Conservation (phyloP, 352 stramenopile genomes). For the Pythium biforme region DNA sequence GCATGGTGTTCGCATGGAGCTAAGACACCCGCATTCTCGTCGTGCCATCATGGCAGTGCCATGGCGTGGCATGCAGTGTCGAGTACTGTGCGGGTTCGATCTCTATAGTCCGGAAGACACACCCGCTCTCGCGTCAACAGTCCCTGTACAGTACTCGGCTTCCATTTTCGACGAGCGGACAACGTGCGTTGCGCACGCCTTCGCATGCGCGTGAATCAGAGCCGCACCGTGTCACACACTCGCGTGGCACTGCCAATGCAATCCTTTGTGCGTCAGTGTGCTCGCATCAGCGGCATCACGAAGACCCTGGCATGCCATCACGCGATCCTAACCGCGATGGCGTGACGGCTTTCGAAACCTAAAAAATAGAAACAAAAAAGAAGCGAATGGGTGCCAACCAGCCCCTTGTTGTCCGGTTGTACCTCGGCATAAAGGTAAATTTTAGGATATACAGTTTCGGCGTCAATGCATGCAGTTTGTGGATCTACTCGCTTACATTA, state of each 20-base stretch:
- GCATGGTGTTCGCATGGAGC: no score
- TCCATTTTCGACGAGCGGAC: conserved; percentile 6
- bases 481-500: background rate
- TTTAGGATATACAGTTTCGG: conserved; percentile 4
- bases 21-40: no score
- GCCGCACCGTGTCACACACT: background rate
- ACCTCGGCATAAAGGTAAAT: background rate
- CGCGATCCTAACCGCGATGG: background rate
- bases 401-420: background rate
- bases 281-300: background rate
- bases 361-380: conserved; percentile 2
- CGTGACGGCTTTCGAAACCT: background rate
- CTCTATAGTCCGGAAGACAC: background rate
- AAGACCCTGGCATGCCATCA: background rate
- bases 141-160: background rate
- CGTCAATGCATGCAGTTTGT: background rate
- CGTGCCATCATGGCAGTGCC: no score
- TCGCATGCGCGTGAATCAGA: background rate
- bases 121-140: background rate
- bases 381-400: background rate
- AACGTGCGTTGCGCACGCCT: background rate
- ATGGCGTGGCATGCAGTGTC: no score
- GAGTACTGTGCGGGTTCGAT: background rate
- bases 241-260: background rate
- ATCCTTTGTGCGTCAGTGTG: background rate